Evolutionary conservation across 306 rosid genomes (phyloP), one percentile per base, ranked within the genome.

Genomic region (Dryas drummondii): DNA sequence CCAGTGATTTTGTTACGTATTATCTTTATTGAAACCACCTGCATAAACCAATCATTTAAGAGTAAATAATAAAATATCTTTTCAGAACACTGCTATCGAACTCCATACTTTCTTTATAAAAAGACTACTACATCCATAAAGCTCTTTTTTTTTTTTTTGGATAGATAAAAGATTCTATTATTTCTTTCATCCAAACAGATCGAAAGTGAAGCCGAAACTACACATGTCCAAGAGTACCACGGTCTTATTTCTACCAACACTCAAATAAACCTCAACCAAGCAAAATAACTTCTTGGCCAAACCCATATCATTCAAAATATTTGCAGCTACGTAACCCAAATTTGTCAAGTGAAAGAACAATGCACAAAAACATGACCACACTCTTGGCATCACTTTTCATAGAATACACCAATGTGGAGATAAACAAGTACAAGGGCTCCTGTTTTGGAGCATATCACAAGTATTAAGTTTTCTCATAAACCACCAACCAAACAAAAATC

Each of bases 1-100:
- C 88, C 91, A 9, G 97, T 91, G 53, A 93, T 69, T 80, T 93
- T 91, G 81, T 93, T 93, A 17, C 97, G 97, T 41, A 93, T 93
- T 62, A 93, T 93, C 77, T 91, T 93, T 51, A 93, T 93, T 11
- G 98, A 93, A 66, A 93, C 53, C 15, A 93, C 91, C 93, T 89
- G 76, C 44, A 74, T 1, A 64, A 3, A 51, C 46, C 9, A 57
- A 65, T 9, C 51, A 57, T 74, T 41, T 12, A 66, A 55, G 17
- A 60, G 53, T 37, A 47, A 77, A 58, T 12, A 14, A 26, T n/a
- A 15, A 9, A 15, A 68, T 6, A 61, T 66, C 19, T 75, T 41
- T 9, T 64, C 57, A 17, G 13, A 5, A 40, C 58, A 40, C 22
- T 4, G 45, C 45, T 49, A 26, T 49, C 26, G 37, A 47, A 67